phyloP scores from a whole-genome alignment of 1,284 basidiomycete species.

The Cryptococcus sp. region DNA sequence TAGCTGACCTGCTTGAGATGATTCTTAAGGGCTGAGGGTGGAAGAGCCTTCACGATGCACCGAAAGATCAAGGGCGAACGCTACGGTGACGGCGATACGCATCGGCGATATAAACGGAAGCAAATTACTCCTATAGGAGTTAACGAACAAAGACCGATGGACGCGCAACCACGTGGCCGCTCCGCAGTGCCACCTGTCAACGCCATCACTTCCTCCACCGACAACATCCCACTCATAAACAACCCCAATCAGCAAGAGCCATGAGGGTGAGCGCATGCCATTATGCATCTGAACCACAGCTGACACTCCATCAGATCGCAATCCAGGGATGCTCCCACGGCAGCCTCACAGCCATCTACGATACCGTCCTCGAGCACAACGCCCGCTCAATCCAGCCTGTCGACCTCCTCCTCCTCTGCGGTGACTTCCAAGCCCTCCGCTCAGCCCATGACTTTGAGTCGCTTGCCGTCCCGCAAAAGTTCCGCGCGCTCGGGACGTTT shows the following conservation, averaged over 20 bases:
- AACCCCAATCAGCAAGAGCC: neutral
- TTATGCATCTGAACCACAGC: neutral
- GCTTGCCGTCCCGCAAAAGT: constrained; percentile 89
- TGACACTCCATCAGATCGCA: constrained; percentile 60
- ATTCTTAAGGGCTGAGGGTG: neutral
- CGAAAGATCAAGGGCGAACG: no score
- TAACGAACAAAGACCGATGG: no score
- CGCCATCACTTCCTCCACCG: no score
- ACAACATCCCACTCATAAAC: no score
- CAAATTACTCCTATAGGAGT: no score
- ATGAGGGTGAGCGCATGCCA: neutral
- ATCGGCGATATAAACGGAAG: no score
- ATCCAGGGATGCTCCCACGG: constrained; percentile 96
- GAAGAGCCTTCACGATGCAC: no score
- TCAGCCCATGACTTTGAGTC: constrained; percentile 81
- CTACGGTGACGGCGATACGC: no score
- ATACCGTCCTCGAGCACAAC: constrained; percentile 66
- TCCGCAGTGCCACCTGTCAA: no score
- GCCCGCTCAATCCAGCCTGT: constrained; percentile 62
- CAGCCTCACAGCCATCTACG: constrained; percentile 79
- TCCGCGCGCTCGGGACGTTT: constrained; percentile 77
- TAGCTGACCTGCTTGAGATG: neutral
- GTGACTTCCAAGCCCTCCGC: constrained; percentile 92
- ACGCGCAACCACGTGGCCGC: no score
- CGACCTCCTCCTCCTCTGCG: constrained; percentile 78